Evolutionary conservation across 1,284 basidiomycete species (phyloP).

Genomic region (Termitomyces sp.): DNA sequence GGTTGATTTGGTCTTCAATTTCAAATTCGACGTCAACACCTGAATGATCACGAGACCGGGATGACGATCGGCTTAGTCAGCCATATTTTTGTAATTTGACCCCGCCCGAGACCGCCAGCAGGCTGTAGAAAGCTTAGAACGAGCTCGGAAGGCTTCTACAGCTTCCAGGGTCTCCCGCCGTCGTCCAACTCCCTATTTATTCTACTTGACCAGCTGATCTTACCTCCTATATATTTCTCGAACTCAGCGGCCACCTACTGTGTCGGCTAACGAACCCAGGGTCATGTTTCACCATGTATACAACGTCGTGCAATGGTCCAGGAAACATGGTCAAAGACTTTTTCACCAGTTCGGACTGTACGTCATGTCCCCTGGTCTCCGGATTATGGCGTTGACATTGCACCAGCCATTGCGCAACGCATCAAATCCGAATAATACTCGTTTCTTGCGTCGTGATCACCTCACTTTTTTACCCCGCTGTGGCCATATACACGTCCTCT

Average conservation of each 20-base stretch:
- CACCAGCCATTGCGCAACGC: slow-evolving; percentile 75
- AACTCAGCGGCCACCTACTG: not conserved
- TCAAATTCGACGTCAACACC: not conserved
- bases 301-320: slow-evolving; percentile 30
- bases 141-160: not conserved
- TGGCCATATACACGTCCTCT: slow-evolving; percentile 78
- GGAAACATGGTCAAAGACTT: slow-evolving; percentile 42
- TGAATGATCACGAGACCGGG: slow-evolving; percentile 7
- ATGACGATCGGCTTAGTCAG: slow-evolving; percentile 8
- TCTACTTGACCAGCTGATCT: not conserved
- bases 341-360: slow-evolving; percentile 75
- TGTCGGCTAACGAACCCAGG: not conserved
- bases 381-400: slow-evolving; percentile 9
- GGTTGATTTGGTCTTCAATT: not conserved
- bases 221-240: not conserved
- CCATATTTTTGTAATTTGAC: slow-evolving; percentile 7
- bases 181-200: slow-evolving; percentile 13
- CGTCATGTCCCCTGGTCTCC: slow-evolving; percentile 26
- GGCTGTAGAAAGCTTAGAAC: not conserved
- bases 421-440: slow-evolving; percentile 91
- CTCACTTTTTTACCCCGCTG: slow-evolving; percentile 89
- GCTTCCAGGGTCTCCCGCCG: not conserved
- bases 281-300: slow-evolving; percentile 28
- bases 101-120: slow-evolving; percentile 4
- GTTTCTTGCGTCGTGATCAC: slow-evolving; percentile 94